Base-by-base conservation (phyloP, 2,329 filamentous ascomycete species). In the Colletotrichum gloeosporioides region DNA sequence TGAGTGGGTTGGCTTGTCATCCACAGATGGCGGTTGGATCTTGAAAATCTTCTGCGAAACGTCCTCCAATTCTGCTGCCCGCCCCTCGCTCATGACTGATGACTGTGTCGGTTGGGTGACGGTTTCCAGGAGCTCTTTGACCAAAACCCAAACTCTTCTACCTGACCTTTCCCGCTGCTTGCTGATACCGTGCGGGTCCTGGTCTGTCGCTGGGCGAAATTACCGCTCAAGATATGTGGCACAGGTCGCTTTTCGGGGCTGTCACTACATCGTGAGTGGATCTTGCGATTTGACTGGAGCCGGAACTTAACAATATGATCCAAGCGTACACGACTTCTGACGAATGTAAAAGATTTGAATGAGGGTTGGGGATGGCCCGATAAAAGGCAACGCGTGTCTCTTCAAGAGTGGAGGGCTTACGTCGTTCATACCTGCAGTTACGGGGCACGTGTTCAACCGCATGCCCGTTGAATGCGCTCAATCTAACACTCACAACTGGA, bases 21-120 rank as follows among this genome's bases (percentile, higher is more conserved):
- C 18, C 39, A 12, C 1, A 49, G 12, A 49, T 18, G 6, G 39
- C 9, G 18, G 39, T 12, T 22, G 22, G 22, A 12, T 4, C 39
- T 49, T 1, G 18, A 12, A 49, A 0, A n/a, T 49, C 1, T n/a
- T 5, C 8, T 18, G 1, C 39, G 8, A 53, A 22, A 22, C 0
- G 2, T 2, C 10, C 44, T 53, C 6, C 10, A 13, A 49, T 3
- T 49, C 9, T n/a, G 9, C 39, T 49, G 39, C 18, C 18, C 6
- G 39, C 0, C 39, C 39, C 0, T 49, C 39, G 18, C 0, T n/a
- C 12, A 49, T 2, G 18, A 49, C 39, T n/a, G 1, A 39, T n/a
- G 39, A 18, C 39, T 49, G 39, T 2, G 18, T n/a, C 18, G 10
- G 39, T n/a, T 12, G 9, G 1, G 0, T 3, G 39, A 49, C 16